Evolutionary conservation across 2,329 filamentous ascomycete genomes (phyloP), one percentile per base, ranked within the genome.

Genomic region (Arthrinium puccinioides): DNA sequence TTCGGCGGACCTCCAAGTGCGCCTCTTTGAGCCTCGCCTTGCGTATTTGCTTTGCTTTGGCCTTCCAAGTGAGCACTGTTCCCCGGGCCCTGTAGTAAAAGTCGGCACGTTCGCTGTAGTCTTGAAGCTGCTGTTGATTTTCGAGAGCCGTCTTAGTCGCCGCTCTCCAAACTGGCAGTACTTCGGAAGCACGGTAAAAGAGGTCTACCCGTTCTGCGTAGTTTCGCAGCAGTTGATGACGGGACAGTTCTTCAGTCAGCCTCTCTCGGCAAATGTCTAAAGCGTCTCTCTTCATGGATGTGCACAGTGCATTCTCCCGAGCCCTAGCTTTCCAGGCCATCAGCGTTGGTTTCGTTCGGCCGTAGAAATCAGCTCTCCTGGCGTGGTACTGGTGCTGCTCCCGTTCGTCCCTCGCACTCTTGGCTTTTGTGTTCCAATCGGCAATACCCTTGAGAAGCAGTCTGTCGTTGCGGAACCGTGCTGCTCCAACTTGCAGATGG

Each of bases 1-100:
- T 43, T 11, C 55, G 55, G 16, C 55, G 55, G 13, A 53, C 53
- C 41, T 57, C 55, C 26, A 57, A 33, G 41, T 59, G 49, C 7
- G 55, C 53, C 20, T 57, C 52, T 34, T 45, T 55, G 11, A 59
- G 40, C 27, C 45, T 52, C 24, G 50, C 41, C 39, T 54, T 59
- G n/a, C 54, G 54, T 32, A 37, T 53, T 40, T 52, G 35, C 32
- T 54, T 55, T 3, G 55, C 44, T 16, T 36, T 25, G 2, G 48
- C 36, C 27, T 45, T 44, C 55, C 55, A 59, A 9, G 41, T 27
- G 13, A 44, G 15, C 11, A 57, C 23, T 1, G 50, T 47, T 13
- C 44, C 44, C 25, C 41, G 46, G 15, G 51, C 49, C 34, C 32
- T 48, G 31, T 55, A 55, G 36, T 57, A 56, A 29, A 54, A 57